phyloP scores from a whole-genome alignment of 768 basidiomycete genomes.

The Psilocybe subaeruginosa region DNA sequence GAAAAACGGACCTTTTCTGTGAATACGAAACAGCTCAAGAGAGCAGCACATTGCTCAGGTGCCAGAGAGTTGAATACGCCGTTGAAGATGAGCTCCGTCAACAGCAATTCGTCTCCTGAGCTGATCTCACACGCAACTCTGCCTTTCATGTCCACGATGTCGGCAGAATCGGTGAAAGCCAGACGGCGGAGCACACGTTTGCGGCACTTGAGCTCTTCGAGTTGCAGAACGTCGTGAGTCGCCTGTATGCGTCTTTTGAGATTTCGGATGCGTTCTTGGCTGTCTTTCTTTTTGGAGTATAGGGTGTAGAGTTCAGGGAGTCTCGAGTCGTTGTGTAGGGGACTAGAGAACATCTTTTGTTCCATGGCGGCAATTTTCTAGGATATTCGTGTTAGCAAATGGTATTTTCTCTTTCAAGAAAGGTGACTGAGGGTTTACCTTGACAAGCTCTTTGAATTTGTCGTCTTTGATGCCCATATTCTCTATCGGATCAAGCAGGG shows the following conservation, averaged over 20 bases:
- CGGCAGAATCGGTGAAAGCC: conserved; percentile 84
- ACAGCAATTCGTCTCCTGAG: conserved; percentile 92
- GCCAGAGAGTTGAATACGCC: conserved; percentile 90
- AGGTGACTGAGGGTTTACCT: conserved; percentile 46
- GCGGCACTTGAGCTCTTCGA: conserved; percentile 94
- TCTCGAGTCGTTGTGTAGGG: conserved; percentile 76
- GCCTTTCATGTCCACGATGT: conserved; percentile 98
- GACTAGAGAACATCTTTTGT: conserved; percentile 77
- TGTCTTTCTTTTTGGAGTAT: conserved; percentile 76
- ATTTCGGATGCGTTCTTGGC: conserved; percentile 68
- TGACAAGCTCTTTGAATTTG: conserved; percentile 84
- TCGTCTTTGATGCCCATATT: conserved; percentile 97
- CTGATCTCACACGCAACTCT: conserved; percentile 98
- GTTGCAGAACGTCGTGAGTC: conserved; percentile 90
- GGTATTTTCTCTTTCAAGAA: not conserved
- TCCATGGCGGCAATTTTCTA: conserved; percentile 46
- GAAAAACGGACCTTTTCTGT: conserved; percentile 76
- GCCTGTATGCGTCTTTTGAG: conserved; percentile 87
- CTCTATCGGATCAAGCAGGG: conserved; percentile 86
- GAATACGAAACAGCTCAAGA: conserved; percentile 98
- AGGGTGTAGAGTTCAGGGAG: conserved; percentile 81
- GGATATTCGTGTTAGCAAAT: not conserved
- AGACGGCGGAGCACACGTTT: conserved; percentile 93
- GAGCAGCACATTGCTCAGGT: conserved; percentile 90
- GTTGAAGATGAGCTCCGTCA: conserved; percentile 97